These are phyloP conservation scores for Annulohypoxylon nitens DNA, from an alignment of 495 filamentous ascomycete species.

Conservation along the genomic window DNA sequence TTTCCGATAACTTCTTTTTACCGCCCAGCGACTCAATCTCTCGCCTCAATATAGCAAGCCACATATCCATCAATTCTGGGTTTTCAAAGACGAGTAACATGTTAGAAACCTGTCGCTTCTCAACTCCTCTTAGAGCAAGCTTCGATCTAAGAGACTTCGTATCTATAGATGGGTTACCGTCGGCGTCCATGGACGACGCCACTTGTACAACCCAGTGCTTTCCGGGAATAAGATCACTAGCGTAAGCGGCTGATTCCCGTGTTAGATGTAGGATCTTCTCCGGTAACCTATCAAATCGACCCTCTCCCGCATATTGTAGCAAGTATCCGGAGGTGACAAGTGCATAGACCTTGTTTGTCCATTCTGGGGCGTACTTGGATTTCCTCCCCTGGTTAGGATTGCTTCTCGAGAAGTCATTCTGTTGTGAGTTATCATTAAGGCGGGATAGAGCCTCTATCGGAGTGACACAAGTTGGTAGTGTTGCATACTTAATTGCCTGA, in stretches of 20 bases:
- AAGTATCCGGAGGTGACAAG: constrained; percentile 85
- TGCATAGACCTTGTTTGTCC: constrained; percentile 86
- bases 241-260: constrained; percentile 90
- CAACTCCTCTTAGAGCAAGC: constrained; percentile 74
- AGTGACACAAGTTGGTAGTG: constrained; percentile 64
- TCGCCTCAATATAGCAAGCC: constrained; percentile 75
- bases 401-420: constrained; percentile 58
- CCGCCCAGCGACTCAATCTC: constrained; percentile 79
- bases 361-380: constrained; percentile 70
- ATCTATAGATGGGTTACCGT: constrained; percentile 66
- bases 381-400: constrained; percentile 60
- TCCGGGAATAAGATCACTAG: constrained; percentile 91
- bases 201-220: constrained; percentile 94
- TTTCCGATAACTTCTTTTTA: constrained; percentile 73
- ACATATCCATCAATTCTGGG: constrained; percentile 87
- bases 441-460: constrained; percentile 74
- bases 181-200: constrained; percentile 76
- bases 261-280: constrained; percentile 89
- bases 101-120: constrained; percentile 72
- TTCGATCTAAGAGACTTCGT: constrained; percentile 76
- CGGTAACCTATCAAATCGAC: constrained; percentile 81
- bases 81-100: constrained; percentile 85
- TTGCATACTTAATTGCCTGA: constrained; percentile 74
- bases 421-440: constrained; percentile 60
- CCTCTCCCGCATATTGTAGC: constrained; percentile 87